phyloP scores from a whole-genome alignment of 2,329 filamentous ascomycete species.

The Stachybotrys chlorohalonatus region DNA sequence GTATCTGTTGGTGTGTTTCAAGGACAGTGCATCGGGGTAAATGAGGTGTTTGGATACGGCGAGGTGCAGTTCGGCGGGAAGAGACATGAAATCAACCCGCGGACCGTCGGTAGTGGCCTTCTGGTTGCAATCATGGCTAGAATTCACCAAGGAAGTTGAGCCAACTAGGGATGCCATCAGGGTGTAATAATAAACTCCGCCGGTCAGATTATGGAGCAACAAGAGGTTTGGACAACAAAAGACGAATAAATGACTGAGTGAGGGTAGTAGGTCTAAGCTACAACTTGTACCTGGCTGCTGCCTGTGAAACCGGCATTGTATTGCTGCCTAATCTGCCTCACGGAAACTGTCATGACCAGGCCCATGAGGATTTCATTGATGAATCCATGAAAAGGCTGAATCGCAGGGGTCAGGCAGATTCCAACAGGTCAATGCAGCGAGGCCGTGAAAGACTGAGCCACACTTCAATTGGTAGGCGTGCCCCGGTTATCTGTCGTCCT shows the following conservation, averaged over 20 bases:
- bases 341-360: background rate
- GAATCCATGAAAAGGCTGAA: background rate
- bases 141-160: background rate
- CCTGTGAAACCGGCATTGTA: slow-evolving; percentile 6
- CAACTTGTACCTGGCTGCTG: slow-evolving; percentile 14
- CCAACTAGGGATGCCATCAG: background rate
- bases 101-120: background rate
- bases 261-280: background rate
- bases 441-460: too few relatives aligned
- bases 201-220: too few relatives aligned
- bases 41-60: slow-evolving; percentile 50
- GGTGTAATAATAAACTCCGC: too few relatives aligned
- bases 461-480: too few relatives aligned
- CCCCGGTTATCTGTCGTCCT: too few relatives aligned
- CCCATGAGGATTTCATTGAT: background rate
- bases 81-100: slow-evolving; percentile 25
- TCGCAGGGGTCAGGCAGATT: background rate
- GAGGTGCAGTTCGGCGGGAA: slow-evolving; percentile 61
- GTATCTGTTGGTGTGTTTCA: slow-evolving; percentile 57
- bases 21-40: slow-evolving; percentile 62
- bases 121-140: background rate
- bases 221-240: too few relatives aligned
- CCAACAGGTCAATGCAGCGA: too few relatives aligned
- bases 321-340: background rate
- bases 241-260: too few relatives aligned